A percentile compares a stretch with the other conserved stretches of the same genome.
phyloP scores from a whole-genome alignment of 305 asterid genomes.

The Euphrasia arctica region DNA sequence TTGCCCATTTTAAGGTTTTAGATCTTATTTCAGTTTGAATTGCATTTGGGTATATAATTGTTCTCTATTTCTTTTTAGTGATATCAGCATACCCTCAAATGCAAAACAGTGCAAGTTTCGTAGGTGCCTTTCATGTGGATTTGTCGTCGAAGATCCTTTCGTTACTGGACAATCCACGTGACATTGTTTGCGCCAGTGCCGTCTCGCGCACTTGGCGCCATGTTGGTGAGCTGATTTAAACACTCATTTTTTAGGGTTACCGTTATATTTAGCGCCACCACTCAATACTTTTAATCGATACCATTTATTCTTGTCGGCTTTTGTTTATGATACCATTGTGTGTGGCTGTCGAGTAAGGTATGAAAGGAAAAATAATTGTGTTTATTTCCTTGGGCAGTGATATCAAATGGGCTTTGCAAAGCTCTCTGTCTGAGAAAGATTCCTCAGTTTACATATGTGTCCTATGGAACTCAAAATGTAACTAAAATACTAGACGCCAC shows the following conservation, averaged over 20 bases:
- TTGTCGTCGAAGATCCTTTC: conserved; percentile 26
- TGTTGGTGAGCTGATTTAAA: not conserved
- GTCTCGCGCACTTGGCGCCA: not conserved
- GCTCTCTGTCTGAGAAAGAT: conserved; percentile 30
- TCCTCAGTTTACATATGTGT: conserved; percentile 27
- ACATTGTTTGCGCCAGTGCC: conserved; percentile 33
- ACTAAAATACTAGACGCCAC: conserved; percentile 8
- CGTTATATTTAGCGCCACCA: too few relatives aligned
- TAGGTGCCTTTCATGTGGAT: conserved; percentile 32
- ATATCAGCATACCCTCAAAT: conserved; percentile 22
- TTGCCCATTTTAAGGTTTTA: not conserved
- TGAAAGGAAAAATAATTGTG: not conserved
- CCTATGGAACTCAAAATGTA: not conserved
- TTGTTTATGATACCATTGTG: not conserved
- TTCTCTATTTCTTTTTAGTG: not conserved
- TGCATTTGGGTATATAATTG: not conserved
- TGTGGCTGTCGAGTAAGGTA: not conserved
- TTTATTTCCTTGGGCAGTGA: conserved; percentile 29
- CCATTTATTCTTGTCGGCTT: not conserved
- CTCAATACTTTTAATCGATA: not conserved
- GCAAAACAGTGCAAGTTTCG: conserved; percentile 25
- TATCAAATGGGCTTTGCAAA: conserved; percentile 35
- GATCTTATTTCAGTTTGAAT: not conserved
- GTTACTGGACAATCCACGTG: conserved; percentile 39
- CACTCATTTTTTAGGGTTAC: too few relatives aligned